Base-by-base conservation (phyloP, 495 filamentous ascomycete genomes). In the Lasiosphaeria ovina region DNA sequence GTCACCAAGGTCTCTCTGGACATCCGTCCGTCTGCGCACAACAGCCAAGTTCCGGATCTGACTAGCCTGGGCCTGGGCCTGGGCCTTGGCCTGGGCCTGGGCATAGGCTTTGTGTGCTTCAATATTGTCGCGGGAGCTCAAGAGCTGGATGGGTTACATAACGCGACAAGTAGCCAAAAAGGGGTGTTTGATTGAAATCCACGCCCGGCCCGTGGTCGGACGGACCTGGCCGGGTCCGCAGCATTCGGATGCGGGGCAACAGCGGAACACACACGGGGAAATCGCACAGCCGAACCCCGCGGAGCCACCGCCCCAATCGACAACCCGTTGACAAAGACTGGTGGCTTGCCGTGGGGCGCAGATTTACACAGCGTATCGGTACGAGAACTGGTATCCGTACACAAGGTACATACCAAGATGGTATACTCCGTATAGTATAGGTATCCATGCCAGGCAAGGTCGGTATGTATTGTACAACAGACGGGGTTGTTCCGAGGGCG, bases 261-360 rank as follows among this genome's bases (percentile, higher is more conserved):
- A 50, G 51, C 58, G 62, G 62, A 64, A 61, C 48, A 64, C 51
- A 56, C 53, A 57, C 50, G 49, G 58, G 61, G 35, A 24, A 50
- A 33, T 24, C 62, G 50, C 55, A 57, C 31, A 36, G 12, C 44
- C 55, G 31, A n/a, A 16, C 12, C 44, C 44, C 12, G 12, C 8
- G 24, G 24, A 24, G 38, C 36, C 51, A 62, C 55, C 42, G 38
- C 50, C 35, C 31, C 34, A 49, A 57, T 54, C 24, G 24, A 51
- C 24, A 24, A 2, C n/a, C 49, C 49, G 10, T 51, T 14, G 5
- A 11, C 44, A 11, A 11, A n/a, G 44, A 14, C 44, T 47, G 2
- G 44, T 47, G 44, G 12, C 44, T 14, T 14, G 44, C 12, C 44
- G 44, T 14, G 12, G 44, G 12, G 44, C 44, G 44, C 44, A 24